These are phyloP conservation scores for Penicillium daleae DNA, from an alignment of 495 filamentous ascomycete species.

Conservation along the genomic window DNA sequence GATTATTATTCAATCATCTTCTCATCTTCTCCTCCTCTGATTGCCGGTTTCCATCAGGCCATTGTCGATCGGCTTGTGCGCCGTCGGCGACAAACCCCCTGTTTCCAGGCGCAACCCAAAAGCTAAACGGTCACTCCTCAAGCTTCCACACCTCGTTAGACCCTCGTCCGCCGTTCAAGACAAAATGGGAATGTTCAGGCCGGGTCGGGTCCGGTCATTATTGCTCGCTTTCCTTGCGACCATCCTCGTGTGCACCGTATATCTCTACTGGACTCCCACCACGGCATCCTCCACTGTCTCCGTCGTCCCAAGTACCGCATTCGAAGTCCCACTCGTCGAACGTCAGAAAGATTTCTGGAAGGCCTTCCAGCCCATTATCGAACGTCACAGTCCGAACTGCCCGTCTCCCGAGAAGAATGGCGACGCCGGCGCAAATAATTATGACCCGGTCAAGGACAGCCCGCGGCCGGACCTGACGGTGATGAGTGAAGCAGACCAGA, in stretches of 20 bases:
- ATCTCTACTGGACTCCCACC: slow-evolving; percentile 44
- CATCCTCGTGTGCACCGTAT: slow-evolving; percentile 43
- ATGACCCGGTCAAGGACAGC: slow-evolving; percentile 37
- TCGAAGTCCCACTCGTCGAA: slow-evolving; percentile 42
- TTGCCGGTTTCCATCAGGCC: neutral
- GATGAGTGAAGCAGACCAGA: slow-evolving; percentile 37
- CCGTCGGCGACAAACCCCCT: slow-evolving; percentile 19
- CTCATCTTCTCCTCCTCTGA: neutral
- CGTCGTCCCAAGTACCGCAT: slow-evolving; percentile 42
- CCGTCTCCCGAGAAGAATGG: slow-evolving; percentile 33
- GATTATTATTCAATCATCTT: no score
- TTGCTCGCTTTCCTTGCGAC: slow-evolving; percentile 34
- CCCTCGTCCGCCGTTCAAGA: neutral
- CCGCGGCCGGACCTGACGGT: slow-evolving; percentile 41
- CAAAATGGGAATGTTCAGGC: slow-evolving; percentile 38
- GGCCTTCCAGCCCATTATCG: slow-evolving; percentile 38
- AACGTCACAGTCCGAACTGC: slow-evolving; percentile 37
- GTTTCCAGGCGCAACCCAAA: slow-evolving; percentile 4
- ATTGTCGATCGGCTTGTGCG: slow-evolving; percentile 29
- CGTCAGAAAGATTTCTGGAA: slow-evolving; percentile 49
- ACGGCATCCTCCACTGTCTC: slow-evolving; percentile 39
- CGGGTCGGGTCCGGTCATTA: slow-evolving; percentile 37
- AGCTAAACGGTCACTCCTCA: slow-evolving; percentile 2
- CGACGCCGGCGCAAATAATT: slow-evolving; percentile 31
- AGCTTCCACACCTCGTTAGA: neutral